Percentiles rank a stretch among this genome's conserved stretches.
Conservation (phyloP, 176 grass and related monocot genomes). For the Oryza australiensis region DNA sequence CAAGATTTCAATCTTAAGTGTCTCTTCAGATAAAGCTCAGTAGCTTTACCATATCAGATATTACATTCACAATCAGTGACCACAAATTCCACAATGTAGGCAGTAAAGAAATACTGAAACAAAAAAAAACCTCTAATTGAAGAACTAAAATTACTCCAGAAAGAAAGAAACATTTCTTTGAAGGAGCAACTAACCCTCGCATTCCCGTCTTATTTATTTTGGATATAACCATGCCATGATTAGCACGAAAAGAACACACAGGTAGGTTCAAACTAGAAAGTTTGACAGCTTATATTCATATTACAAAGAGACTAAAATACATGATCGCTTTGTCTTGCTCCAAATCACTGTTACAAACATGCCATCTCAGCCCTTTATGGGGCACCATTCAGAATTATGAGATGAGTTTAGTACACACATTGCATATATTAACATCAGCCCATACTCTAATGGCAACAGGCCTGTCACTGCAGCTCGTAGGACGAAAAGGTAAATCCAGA, state of each 20-base stretch:
- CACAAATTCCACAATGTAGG: conserved; percentile 3
- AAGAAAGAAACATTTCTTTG: background rate
- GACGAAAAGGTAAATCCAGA: conserved; percentile 94
- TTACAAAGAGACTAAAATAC: conserved; percentile 14
- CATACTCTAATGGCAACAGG: background rate
- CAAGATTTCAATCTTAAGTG: conserved; percentile 22
- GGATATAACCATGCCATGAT: conserved; percentile 4
- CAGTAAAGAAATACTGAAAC: conserved; percentile 17
- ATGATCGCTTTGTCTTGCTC: conserved; percentile 14
- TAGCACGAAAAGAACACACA: background rate
- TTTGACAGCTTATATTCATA: background rate
- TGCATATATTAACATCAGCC: conserved; percentile 12
- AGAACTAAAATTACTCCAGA: background rate
- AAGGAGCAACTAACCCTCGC: background rate
- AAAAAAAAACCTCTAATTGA: background rate
- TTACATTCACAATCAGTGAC: conserved; percentile 20
- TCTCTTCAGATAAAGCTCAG: conserved; percentile 26
- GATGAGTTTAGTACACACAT: background rate
- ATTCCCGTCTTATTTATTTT: background rate
- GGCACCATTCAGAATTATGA: conserved; percentile 5
- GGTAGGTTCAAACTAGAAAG: background rate
- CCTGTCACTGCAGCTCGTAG: conserved; percentile 74
- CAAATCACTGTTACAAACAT: conserved; percentile 34
- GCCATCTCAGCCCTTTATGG: conserved; percentile 21
- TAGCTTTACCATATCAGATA: too few species aligned